phyloP scores from a whole-genome alignment of 495 filamentous ascomycete genomes.

The Aspergillus sclerotioniger region DNA sequence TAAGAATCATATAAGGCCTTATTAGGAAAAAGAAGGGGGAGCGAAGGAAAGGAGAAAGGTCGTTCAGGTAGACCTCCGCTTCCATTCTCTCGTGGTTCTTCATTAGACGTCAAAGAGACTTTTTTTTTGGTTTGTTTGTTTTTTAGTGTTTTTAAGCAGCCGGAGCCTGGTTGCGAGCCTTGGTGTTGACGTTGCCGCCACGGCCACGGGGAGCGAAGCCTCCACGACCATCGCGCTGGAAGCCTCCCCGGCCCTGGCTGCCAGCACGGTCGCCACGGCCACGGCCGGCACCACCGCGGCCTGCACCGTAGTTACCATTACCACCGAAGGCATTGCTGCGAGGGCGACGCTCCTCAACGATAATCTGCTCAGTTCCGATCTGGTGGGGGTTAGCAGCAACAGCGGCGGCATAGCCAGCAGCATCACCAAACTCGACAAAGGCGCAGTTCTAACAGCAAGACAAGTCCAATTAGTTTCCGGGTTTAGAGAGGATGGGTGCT shows the following conservation, averaged over 20 bases:
- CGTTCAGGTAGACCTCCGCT: background rate
- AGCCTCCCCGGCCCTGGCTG: constrained; percentile 65
- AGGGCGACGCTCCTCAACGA: constrained; percentile 84
- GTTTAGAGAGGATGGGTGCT: background rate
- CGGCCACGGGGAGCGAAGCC: constrained; percentile 53
- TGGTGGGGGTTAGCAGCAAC: constrained; percentile 81
- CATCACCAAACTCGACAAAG: constrained; percentile 86
- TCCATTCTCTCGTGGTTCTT: constrained; percentile 3
- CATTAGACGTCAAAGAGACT: background rate
- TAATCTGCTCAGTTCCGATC: constrained; percentile 74
- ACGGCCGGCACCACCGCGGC: constrained; percentile 57
- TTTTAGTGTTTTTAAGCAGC: constrained; percentile 37
- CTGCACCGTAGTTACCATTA: constrained; percentile 54
- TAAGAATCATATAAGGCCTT: constrained; percentile 11
- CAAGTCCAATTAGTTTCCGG: constrained; percentile 4
- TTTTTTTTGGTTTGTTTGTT: constrained; percentile 9
- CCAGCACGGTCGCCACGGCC: constrained; percentile 68
- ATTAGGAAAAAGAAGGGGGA: constrained; percentile 10
- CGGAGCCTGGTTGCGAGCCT: constrained; percentile 50
- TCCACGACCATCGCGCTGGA: constrained; percentile 64
- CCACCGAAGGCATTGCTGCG: constrained; percentile 65
- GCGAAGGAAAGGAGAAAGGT: constrained; percentile 7
- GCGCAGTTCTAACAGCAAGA: constrained; percentile 73
- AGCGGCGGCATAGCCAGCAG: constrained; percentile 76
- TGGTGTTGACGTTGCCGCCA: constrained; percentile 48